phyloP scores from a whole-genome alignment of 2,329 filamentous ascomycete species.

The Colletotrichum sp. region DNA sequence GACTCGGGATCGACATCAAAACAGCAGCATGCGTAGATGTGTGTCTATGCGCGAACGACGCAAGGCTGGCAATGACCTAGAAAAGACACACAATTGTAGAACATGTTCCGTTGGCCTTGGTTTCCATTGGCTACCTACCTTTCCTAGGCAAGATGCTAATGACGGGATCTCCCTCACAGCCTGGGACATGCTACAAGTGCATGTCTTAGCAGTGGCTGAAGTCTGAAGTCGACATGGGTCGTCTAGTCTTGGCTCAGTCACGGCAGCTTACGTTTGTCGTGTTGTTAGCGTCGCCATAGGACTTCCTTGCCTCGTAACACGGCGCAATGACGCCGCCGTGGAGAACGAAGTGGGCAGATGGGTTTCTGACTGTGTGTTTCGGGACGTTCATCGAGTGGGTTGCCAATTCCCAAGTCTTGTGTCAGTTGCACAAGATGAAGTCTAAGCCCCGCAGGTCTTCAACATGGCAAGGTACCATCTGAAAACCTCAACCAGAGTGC shows the following conservation, averaged over 20 bases:
- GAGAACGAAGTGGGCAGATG: not conserved
- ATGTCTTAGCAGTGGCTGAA: not conserved
- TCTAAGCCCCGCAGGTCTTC: not conserved
- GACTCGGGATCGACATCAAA: not conserved
- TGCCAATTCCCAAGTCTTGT: not conserved
- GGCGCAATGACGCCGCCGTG: constrained; percentile 11
- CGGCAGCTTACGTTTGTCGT: constrained; percentile 2
- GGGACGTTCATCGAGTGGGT: not conserved
- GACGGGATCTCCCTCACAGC: not conserved
- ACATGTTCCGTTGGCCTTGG: not conserved
- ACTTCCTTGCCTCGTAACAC: not conserved
- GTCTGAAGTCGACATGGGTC: not conserved
- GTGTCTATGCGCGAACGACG: not conserved
- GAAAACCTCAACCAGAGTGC: not conserved
- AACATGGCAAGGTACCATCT: not conserved
- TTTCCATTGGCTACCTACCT: not conserved
- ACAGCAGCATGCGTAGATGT: not conserved
- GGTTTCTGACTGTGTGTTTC: not conserved
- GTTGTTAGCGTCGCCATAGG: not conserved
- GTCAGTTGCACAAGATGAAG: not conserved
- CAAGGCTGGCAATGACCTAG: not conserved
- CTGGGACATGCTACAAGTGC: not conserved
- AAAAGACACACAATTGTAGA: not conserved
- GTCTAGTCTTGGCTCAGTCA: not conserved
- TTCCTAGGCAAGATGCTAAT: not conserved